Evolutionary conservation across 106 monocot species (phyloP).

Genomic region (Amphibolis antarctica): DNA sequence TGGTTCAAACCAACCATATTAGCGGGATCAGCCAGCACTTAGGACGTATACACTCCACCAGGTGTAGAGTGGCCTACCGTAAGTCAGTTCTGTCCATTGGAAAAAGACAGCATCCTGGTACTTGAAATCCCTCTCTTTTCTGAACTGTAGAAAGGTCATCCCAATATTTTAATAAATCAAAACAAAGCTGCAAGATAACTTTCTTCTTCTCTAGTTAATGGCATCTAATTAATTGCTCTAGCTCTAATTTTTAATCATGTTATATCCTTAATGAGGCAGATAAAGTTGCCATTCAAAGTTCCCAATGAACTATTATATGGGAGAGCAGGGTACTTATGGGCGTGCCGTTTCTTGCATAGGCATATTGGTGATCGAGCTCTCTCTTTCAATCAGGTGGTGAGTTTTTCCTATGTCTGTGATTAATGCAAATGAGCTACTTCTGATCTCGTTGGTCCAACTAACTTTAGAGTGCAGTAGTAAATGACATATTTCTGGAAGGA

Average conservation of each 20-base stretch:
- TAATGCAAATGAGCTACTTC: slow-evolving; percentile 7
- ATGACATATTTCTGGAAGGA: slow-evolving; percentile 54
- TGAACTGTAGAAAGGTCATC: too few species aligned
- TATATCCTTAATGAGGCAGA: slow-evolving; percentile 33
- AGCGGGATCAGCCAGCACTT: too few species aligned
- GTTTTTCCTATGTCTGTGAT: neutral
- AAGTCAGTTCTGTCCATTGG: too few species aligned
- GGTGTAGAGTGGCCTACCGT: too few species aligned
- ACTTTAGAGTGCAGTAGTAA: slow-evolving; percentile 23
- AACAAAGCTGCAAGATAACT: too few species aligned
- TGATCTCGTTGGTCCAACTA: neutral
- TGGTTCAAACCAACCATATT: too few species aligned
- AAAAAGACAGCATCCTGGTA: too few species aligned
- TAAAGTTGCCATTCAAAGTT: slow-evolving; percentile 37
- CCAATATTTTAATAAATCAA: too few species aligned
- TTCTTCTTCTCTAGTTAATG: too few species aligned
- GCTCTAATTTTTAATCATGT: neutral
- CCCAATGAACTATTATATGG: slow-evolving; percentile 87
- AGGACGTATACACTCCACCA: too few species aligned
- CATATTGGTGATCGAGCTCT: slow-evolving; percentile 48
- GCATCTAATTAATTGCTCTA: too few species aligned
- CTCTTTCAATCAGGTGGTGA: slow-evolving; percentile 35
- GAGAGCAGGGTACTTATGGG: slow-evolving; percentile 83
- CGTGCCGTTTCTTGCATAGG: slow-evolving; percentile 69
- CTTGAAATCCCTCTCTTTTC: too few species aligned